Percentiles rank a stretch among this genome's conserved stretches.
Conservation (phyloP, 75 land plant species). For the Pinus tabuliformis region DNA sequence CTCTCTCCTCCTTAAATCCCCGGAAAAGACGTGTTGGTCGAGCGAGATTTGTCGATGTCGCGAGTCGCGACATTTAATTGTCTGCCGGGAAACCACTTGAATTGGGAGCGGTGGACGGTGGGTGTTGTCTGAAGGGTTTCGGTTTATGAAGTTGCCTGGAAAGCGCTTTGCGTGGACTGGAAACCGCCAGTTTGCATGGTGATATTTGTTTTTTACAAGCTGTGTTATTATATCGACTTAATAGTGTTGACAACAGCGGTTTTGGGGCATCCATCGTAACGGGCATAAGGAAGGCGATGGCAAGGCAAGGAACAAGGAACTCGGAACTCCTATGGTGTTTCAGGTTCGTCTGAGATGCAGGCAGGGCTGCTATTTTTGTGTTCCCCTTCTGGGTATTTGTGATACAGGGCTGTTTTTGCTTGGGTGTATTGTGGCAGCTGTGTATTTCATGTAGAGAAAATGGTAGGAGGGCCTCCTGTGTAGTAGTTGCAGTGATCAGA, state of each 20-base stretch:
- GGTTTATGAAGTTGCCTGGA: not conserved
- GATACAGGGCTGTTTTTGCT: not conserved
- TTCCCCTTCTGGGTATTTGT: not conserved
- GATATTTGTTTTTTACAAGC: not conserved
- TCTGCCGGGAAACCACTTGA: not conserved
- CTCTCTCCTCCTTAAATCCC: not conserved
- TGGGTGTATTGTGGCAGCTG: not conserved
- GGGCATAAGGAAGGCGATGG: not conserved
- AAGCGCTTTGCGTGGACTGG: not conserved
- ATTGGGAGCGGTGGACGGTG: no score
- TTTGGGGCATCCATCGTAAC: not conserved
- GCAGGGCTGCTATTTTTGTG: not conserved
- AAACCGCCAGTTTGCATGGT: not conserved
- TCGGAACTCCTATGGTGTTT: no score
- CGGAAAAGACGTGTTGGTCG: no score
- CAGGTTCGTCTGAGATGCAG: not conserved
- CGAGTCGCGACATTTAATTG: not conserved
- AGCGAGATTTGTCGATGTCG: not conserved
- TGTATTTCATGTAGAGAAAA: not conserved
- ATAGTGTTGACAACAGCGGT: not conserved
- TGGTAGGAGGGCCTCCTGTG: not conserved
- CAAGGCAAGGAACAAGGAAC: no score
- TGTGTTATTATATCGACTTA: not conserved
- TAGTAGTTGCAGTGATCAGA: no score
- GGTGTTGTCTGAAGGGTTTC: fast-evolving